Conservation (phyloP, 441 rosid species). For the Syzygium malaccense region DNA sequence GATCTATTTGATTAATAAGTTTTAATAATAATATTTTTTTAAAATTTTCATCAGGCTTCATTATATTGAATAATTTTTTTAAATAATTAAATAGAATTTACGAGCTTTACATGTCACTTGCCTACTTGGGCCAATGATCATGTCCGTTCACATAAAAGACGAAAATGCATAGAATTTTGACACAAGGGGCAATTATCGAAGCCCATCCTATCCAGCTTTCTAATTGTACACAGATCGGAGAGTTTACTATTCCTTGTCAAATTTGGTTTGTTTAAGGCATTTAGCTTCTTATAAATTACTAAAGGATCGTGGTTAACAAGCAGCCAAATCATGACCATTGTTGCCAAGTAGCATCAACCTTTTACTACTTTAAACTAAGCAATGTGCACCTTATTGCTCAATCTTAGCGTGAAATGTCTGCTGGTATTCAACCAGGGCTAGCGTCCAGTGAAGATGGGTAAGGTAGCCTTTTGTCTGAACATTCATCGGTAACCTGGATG, state of each 20-base stretch:
- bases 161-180: not conserved
- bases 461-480: not conserved
- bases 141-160: not conserved
- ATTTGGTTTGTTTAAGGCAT: not conserved
- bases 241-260: not conserved
- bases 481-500: not conserved
- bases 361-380: not conserved
- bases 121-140: not conserved
- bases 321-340: not conserved
- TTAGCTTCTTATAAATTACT: not conserved
- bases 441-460: not conserved
- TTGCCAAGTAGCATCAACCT: not conserved
- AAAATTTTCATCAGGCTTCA: not conserved
- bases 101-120: not conserved
- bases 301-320: not conserved
- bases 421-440: not conserved
- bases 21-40: not conserved
- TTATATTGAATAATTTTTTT: not conserved
- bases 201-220: not conserved
- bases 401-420: not conserved
- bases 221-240: not conserved
- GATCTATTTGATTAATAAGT: not conserved
- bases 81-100: not conserved
- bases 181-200: not conserved
- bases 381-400: not conserved